A percentile compares a stretch with the other conserved stretches of the same genome.
Evolutionary conservation across 2,329 filamentous ascomycete species (phyloP).

Genomic region (Penicillium sp.): DNA sequence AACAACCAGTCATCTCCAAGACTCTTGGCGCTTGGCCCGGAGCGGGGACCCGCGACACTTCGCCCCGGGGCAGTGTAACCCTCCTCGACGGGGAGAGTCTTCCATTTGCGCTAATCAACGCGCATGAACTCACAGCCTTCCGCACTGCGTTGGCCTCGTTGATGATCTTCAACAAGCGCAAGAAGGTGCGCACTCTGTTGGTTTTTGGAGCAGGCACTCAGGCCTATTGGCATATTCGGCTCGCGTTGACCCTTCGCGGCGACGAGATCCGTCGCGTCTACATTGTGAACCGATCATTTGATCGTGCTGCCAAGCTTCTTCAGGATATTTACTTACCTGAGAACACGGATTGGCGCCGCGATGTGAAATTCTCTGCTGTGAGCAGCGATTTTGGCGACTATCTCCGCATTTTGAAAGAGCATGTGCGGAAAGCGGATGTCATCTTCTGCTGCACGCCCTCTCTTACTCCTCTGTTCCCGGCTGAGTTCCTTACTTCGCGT

Average conservation of each 20-base stretch:
- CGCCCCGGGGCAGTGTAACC: slow-evolving; percentile 58
- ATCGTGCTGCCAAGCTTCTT: slow-evolving; percentile 49
- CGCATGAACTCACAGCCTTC: slow-evolving; percentile 68
- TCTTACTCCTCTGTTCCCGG: slow-evolving; percentile 72
- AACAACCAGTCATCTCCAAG: slow-evolving; percentile 29
- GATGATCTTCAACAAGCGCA: slow-evolving; percentile 64
- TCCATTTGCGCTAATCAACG: slow-evolving; percentile 65
- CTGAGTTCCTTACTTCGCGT: slow-evolving; percentile 65
- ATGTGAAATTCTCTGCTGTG: slow-evolving; percentile 67
- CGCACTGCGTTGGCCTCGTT: slow-evolving; percentile 63
- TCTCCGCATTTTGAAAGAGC: slow-evolving; percentile 65
- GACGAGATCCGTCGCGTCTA: slow-evolving; percentile 74
- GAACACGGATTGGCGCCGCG: slow-evolving; percentile 61
- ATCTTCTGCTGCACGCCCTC: slow-evolving; percentile 89
- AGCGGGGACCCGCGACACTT: slow-evolving; percentile 42
- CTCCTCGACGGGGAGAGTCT: slow-evolving; percentile 58
- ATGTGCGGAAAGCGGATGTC: slow-evolving; percentile 69
- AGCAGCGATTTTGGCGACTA: slow-evolving; percentile 73
- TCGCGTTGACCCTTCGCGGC: slow-evolving; percentile 69
- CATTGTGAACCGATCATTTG: slow-evolving; percentile 71
- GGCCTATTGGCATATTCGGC: slow-evolving; percentile 90
- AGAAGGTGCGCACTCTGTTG: slow-evolving; percentile 70
- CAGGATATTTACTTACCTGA: slow-evolving; percentile 55
- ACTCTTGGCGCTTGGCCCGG: slow-evolving; percentile 37
- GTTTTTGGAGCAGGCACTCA: slow-evolving; percentile 88